Percentiles rank a stretch among this genome's conserved stretches.
Evolutionary conservation across 1,284 basidiomycete genomes (phyloP).

Genomic region (Cutaneotrichosporon spelunceum): DNA sequence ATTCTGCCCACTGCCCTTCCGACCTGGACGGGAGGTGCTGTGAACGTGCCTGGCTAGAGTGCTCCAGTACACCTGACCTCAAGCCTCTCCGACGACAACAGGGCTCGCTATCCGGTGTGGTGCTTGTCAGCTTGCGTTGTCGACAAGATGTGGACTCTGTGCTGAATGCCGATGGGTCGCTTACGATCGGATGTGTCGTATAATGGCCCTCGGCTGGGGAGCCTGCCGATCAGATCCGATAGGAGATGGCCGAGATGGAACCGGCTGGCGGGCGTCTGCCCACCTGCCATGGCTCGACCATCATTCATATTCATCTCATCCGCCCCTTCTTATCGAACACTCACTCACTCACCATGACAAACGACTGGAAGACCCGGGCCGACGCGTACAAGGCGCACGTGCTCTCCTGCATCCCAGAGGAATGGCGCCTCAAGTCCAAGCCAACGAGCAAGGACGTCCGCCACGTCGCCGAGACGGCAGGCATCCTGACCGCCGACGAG

Average conservation of each 20-base stretch:
- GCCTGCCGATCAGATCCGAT: not conserved
- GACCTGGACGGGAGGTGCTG: too few species aligned
- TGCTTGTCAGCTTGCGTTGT: too few species aligned
- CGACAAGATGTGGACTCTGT: too few species aligned
- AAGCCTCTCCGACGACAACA: too few species aligned
- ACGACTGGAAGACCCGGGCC: slow-evolving; percentile 18
- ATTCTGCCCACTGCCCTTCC: too few species aligned
- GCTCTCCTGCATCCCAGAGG: slow-evolving; percentile 16
- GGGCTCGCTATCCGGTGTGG: too few species aligned
- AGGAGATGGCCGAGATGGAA: not conserved
- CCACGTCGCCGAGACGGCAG: slow-evolving; percentile 18
- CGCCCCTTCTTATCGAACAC: not conserved
- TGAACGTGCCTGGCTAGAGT: too few species aligned
- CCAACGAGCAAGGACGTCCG: slow-evolving; percentile 13
- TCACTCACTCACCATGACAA: slow-evolving; percentile 10
- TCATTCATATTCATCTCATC: not conserved
- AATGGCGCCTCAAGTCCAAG: slow-evolving; percentile 17
- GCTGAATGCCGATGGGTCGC: not conserved
- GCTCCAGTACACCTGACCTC: too few species aligned
- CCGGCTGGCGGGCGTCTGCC: too few species aligned
- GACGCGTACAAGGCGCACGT: slow-evolving; percentile 16
- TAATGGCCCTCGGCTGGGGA: not conserved
- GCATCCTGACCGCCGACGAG: slow-evolving; percentile 29
- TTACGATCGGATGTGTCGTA: not conserved
- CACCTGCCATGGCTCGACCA: not conserved